A percentile compares a stretch with the other conserved stretches of the same genome.
Evolutionary conservation across 192 early-diverging fungal species (phyloP).

Genomic region (Podila horticola): DNA sequence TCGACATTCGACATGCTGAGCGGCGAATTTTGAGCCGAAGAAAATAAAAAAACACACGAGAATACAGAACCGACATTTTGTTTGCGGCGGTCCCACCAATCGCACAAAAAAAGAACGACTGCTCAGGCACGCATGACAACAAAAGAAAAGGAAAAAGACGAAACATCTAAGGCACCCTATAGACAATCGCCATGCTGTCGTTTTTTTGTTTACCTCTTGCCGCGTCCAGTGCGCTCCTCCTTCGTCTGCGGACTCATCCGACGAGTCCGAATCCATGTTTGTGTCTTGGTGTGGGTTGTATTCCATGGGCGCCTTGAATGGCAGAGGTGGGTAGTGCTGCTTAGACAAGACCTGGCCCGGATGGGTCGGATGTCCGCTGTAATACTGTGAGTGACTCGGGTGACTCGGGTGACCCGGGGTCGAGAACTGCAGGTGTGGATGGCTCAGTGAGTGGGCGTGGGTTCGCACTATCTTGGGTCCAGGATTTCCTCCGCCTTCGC

Average conservation of each 20-base stretch:
- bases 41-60: no score
- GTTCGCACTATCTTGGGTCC: conserved; percentile 1
- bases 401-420: not conserved
- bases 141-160: not conserved
- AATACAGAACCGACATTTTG: no score
- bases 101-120: no score
- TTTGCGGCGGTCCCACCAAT: no score
- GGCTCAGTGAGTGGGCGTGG: conserved; percentile 35
- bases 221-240: conserved; percentile 28
- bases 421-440: conserved; percentile 22
- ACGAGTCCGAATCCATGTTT: conserved; percentile 42
- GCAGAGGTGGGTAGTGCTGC: conserved; percentile 1
- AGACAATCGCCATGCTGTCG: not conserved
- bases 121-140: not conserved
- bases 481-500: conserved; percentile 3
- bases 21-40: no score
- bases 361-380: not conserved
- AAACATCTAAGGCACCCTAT: not conserved
- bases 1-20: no score
- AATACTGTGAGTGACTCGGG: not conserved
- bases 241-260: conserved; percentile 32
- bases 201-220: conserved; percentile 35
- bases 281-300: conserved; percentile 6
- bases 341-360: conserved; percentile 5
- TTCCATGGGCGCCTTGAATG: not conserved